These are phyloP conservation scores for Saturnispora halmiae DNA, from an alignment of 805 yeast genomes.

Conservation along the genomic window DNA sequence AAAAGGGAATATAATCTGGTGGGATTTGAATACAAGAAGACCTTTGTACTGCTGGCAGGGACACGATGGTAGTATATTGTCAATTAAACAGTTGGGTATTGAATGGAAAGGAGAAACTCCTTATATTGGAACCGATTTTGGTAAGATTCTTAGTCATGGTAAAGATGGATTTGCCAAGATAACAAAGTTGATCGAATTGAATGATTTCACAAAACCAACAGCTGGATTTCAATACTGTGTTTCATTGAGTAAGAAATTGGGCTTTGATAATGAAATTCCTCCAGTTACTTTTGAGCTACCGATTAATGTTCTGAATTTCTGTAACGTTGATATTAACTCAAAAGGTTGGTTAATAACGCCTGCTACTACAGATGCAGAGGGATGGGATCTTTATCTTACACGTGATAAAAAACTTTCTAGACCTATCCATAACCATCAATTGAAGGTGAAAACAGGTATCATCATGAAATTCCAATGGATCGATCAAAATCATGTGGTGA, in stretches of 20 bases:
- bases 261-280: constrained; percentile 5
- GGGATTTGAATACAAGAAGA: constrained; percentile 52
- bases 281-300: constrained; percentile 41
- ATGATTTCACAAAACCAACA: constrained; percentile 1
- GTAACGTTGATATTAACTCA: constrained; percentile 43
- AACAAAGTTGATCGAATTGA: constrained; percentile 32
- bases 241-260: constrained; percentile 15
- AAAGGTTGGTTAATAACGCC: constrained; percentile 41
- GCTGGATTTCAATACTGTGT: constrained; percentile 10
- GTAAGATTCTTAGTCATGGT: constrained; percentile 53
- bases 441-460: constrained; percentile 37
- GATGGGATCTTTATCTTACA: constrained; percentile 48
- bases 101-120: constrained; percentile 22
- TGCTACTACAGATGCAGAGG: constrained; percentile 52
- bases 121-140: constrained; percentile 23
- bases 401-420: constrained; percentile 20
- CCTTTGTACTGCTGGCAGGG: constrained; percentile 52
- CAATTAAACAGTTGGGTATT: constrained; percentile 39
- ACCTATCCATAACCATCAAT: constrained; percentile 16
- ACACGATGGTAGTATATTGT: constrained; percentile 42
- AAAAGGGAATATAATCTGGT: constrained; percentile 51
- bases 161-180: constrained; percentile 49
- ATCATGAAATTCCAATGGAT: constrained; percentile 50
- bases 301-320: constrained; percentile 65
- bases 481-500: constrained; percentile 26